Percentiles rank a stretch among this genome's conserved stretches.
Evolutionary conservation across 192 early-diverging fungal genomes (phyloP).

Genomic region (Fimicolochytrium jonesii): DNA sequence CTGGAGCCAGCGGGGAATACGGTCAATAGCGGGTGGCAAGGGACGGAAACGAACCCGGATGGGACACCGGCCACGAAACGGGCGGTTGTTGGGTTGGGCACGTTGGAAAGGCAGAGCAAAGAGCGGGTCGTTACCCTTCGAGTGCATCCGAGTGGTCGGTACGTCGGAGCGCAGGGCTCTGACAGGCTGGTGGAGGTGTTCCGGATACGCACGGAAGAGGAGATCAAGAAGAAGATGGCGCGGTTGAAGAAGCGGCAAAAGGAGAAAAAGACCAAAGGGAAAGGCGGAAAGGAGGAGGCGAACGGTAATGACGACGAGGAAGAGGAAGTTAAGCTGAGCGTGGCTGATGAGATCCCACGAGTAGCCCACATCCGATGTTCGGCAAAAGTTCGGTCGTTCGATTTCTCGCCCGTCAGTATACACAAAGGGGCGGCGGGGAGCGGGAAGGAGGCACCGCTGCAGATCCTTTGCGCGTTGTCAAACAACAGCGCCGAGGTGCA

Average conservation of each 20-base stretch:
- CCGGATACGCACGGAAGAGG: slow-evolving; percentile 68
- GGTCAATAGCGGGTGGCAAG: slow-evolving; percentile 27
- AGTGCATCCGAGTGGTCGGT: slow-evolving; percentile 75
- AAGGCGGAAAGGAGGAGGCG: slow-evolving; percentile 9
- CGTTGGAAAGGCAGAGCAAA: slow-evolving; percentile 72
- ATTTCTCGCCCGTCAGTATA: slow-evolving; percentile 49
- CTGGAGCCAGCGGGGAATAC: slow-evolving; percentile 39
- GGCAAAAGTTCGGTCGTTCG: slow-evolving; percentile 79
- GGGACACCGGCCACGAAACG: slow-evolving; percentile 44
- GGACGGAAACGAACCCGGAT: slow-evolving; percentile 16
- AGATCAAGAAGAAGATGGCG: slow-evolving; percentile 79
- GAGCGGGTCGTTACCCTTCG: slow-evolving; percentile 74
- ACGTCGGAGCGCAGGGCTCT: slow-evolving; percentile 68
- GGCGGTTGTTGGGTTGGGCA: slow-evolving; percentile 70
- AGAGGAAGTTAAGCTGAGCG: slow-evolving; percentile 41
- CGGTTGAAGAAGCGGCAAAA: slow-evolving; percentile 77
- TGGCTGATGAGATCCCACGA: slow-evolving; percentile 72
- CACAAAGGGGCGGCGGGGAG: not conserved
- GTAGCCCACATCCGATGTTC: slow-evolving; percentile 68
- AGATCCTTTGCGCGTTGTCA: slow-evolving; percentile 67
- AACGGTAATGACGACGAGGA: slow-evolving; percentile 41
- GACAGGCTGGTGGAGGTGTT: slow-evolving; percentile 84
- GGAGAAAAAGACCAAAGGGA: slow-evolving; percentile 36
- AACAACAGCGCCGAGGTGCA: slow-evolving; percentile 86
- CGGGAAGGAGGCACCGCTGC: slow-evolving; percentile 39